Evolutionary conservation across 352 stramenopile genomes (phyloP), one percentile per base, ranked within the genome.

Genomic region (Phytophthora hybrid): DNA sequence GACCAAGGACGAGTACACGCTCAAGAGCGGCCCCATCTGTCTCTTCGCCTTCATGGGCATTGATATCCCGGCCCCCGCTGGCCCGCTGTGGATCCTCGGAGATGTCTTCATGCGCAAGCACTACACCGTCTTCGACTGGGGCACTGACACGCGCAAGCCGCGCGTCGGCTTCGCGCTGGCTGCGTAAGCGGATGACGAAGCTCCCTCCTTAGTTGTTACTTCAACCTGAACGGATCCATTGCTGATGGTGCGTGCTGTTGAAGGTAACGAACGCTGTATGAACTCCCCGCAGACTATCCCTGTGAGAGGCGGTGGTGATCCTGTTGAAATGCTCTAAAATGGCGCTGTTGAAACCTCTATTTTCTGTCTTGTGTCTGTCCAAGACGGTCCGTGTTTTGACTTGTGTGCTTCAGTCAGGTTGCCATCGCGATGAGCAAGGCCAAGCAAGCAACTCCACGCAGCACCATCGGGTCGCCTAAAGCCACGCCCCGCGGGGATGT

Each of bases 41-140:
- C 81, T 99, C 3, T 98, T 98, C 72, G 97, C 94, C 21, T 98
- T 99, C 71, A 98, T 98, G 83, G 97, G 91, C 69, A 95, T 99
- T 54, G 96, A 99, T 77, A 97, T 99, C 73, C 92, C 92, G 4
- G 78, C 77, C 8, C 91, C 93, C 10, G 77, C 85, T 54, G 84
- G 84, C 16, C 87, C 87, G 53, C 49, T 93, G 44, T 94, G 87
- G 87, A 94, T 94, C 65, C 87, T 99, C 59, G 98, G 96, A 52
- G 95, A 98, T 71, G 89, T 98, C 39, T 98, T 99, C 82, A 98
- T 98, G 91, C 86, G 94, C 78, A 98, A 98, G 82, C 97, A 98
- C 80, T 98, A 98, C 88, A 97, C 91, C 26, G 90, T 98, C 37
- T 98, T 98, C 59, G 94, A 98, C 82, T 97, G 87, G 84, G 89